Evolutionary conservation across 495 filamentous ascomycete genomes (phyloP).

Genomic region (Cladorrhinum samala): DNA sequence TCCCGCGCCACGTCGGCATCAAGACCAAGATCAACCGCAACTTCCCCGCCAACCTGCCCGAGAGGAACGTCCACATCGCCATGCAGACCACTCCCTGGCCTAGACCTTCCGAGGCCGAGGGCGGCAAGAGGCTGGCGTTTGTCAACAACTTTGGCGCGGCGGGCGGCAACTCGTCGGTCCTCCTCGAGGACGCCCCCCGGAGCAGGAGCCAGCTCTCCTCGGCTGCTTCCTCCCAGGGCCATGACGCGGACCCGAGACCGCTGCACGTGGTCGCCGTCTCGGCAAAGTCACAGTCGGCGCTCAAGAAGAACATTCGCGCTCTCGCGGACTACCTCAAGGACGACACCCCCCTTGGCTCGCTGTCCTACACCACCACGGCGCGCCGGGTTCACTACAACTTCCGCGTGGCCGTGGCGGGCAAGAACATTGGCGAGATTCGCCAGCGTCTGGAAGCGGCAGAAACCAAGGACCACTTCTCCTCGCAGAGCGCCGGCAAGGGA

Average conservation of each 20-base stretch:
- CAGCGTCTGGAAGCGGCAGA: constrained; percentile 38
- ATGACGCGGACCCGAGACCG: constrained; percentile 41
- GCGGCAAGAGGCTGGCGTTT: constrained; percentile 47
- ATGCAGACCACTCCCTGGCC: constrained; percentile 51
- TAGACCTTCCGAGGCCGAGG: constrained; percentile 53
- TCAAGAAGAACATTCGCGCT: constrained; percentile 1
- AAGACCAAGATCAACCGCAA: constrained; percentile 68
- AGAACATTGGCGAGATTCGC: constrained; percentile 40
- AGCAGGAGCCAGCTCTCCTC: constrained; percentile 40
- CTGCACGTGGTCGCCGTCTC: constrained; percentile 57
- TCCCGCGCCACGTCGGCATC: constrained; percentile 75
- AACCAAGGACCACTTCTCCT: constrained; percentile 42
- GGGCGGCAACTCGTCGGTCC: constrained; percentile 54
- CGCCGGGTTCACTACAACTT: constrained; percentile 76
- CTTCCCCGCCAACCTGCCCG: constrained; percentile 62
- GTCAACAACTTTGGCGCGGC: constrained; percentile 61
- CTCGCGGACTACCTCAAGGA: constrained; percentile 52
- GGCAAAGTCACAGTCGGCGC: constrained; percentile 46
- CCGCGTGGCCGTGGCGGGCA: constrained; percentile 56
- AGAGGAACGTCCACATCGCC: constrained; percentile 62
- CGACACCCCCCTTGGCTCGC: constrained; percentile 41
- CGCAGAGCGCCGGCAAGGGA: too few species aligned
- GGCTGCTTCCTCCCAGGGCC: constrained; percentile 47
- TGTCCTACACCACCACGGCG: constrained; percentile 77
- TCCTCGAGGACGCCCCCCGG: constrained; percentile 51